These are phyloP conservation scores for Colletotrichum tabaci DNA, from an alignment of 2,329 filamentous ascomycete species.

Conservation along the genomic window DNA sequence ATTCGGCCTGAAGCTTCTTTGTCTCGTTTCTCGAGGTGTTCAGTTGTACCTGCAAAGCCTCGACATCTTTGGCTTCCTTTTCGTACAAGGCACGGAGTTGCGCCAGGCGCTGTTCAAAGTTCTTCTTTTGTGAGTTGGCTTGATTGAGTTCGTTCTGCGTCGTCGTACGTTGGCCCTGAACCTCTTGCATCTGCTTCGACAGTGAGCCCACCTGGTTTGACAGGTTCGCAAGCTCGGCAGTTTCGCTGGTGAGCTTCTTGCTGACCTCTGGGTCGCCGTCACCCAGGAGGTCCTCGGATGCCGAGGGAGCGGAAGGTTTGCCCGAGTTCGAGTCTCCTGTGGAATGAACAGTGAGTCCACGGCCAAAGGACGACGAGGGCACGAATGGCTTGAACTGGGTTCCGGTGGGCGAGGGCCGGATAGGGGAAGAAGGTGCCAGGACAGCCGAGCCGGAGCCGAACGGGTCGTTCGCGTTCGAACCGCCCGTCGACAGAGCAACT, in stretches of 20 bases:
- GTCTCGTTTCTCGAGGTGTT: constrained; percentile 83
- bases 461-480: constrained; percentile 76
- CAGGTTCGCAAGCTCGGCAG: constrained; percentile 92
- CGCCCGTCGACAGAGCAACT: constrained; percentile 79
- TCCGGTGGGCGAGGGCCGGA: constrained; percentile 63
- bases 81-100: constrained; percentile 93
- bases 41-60: constrained; percentile 87
- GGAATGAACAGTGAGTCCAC: constrained; percentile 81
- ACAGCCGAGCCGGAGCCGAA: constrained; percentile 68
- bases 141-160: constrained; percentile 88
- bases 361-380: constrained; percentile 92
- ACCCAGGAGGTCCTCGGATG: constrained; percentile 88
- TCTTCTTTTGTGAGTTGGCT: constrained; percentile 88
- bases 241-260: constrained; percentile 90
- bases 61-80: constrained; percentile 91
- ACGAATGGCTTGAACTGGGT: constrained; percentile 89
- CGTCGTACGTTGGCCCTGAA: constrained; percentile 84
- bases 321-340: constrained; percentile 75
- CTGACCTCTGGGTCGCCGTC: constrained; percentile 91
- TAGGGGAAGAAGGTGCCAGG: constrained; percentile 67
- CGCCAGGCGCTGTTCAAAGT: constrained; percentile 89
- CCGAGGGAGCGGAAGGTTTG: constrained; percentile 57
- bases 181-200: constrained; percentile 93
- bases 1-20: constrained; percentile 86
- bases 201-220: constrained; percentile 95